Conservation (phyloP, 257 asterid species). For the Solanum medicagineum region DNA sequence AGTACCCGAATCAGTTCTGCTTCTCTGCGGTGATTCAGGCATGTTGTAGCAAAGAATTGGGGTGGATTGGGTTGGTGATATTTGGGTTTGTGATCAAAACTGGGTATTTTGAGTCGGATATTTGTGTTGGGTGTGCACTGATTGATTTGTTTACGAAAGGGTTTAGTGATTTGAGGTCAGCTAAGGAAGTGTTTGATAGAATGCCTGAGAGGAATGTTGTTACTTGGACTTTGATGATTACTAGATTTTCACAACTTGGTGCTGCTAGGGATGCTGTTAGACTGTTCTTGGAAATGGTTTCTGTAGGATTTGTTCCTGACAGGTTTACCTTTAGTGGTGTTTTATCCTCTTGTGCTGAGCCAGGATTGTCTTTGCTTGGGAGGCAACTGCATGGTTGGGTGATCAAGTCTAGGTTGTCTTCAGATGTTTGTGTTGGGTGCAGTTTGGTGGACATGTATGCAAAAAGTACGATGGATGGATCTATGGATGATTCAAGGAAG, state of each 20-base stretch:
- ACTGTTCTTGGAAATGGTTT: constrained; percentile 53
- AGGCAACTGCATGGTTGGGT: constrained; percentile 57
- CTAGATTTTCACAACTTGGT: constrained; percentile 58
- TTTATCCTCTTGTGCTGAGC: constrained; percentile 75
- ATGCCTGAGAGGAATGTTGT: constrained; percentile 71
- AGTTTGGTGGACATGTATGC: constrained; percentile 88
- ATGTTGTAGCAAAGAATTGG: constrained; percentile 39
- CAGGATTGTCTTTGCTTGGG: constrained; percentile 39
- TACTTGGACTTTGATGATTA: constrained; percentile 81
- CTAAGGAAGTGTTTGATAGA: constrained; percentile 57
- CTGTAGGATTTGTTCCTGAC: constrained; percentile 49
- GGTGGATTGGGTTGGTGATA: constrained; percentile 41
- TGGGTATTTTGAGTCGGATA: constrained; percentile 69
- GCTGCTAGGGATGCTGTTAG: constrained; percentile 27
- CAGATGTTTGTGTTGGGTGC: constrained; percentile 87
- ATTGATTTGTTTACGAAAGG: constrained; percentile 69
- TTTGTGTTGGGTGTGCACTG: constrained; percentile 80
- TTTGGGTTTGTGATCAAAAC: constrained; percentile 61
- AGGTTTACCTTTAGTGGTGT: constrained; percentile 64
- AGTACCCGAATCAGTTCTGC: constrained; percentile 67
- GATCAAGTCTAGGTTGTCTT: constrained; percentile 42
- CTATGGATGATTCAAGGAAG: constrained; percentile 51
- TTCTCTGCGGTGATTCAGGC: constrained; percentile 67
- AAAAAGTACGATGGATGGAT: constrained; percentile 38
- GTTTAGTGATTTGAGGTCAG: constrained; percentile 45